Conservation (phyloP, 2,329 filamentous ascomycete genomes). For the Dothidotthia symphoricarpi region DNA sequence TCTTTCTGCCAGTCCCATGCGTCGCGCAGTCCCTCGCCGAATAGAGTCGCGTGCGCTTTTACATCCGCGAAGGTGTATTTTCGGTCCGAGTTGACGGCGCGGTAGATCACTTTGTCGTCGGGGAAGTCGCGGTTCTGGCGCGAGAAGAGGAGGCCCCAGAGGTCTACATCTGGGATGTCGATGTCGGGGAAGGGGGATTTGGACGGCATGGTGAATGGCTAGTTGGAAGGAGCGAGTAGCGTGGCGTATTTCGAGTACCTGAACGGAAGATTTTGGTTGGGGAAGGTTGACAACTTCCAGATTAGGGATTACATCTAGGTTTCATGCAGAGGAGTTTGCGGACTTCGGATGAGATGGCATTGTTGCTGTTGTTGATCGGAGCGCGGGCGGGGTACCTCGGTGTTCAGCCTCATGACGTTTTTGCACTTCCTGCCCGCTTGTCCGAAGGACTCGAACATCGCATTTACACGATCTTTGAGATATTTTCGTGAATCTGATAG, state of each 20-base stretch:
- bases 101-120: slow-evolving; percentile 27
- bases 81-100: slow-evolving; percentile 16
- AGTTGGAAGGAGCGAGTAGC: not conserved
- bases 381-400: slow-evolving; percentile 3
- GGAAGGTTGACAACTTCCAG: too few relatives aligned
- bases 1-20: slow-evolving; percentile 75
- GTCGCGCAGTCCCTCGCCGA: slow-evolving; percentile 74
- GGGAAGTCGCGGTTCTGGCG: slow-evolving; percentile 21
- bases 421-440: not conserved
- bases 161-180: slow-evolving; percentile 19
- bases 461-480: too few relatives aligned
- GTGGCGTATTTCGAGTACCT: too few relatives aligned
- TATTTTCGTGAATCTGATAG: too few relatives aligned
- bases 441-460: not conserved
- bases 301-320: too few relatives aligned
- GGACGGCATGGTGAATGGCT: slow-evolving; percentile 12
- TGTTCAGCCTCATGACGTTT: slow-evolving; percentile 3
- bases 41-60: slow-evolving; percentile 63
- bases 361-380: not conserved
- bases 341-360: too few relatives aligned
- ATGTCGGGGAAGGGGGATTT: slow-evolving; percentile 26
- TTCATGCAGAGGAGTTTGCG: too few relatives aligned
- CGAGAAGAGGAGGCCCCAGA: slow-evolving; percentile 26
- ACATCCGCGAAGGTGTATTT: slow-evolving; percentile 68
- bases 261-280: too few relatives aligned